These are phyloP conservation scores for Colletotrichum musicola DNA, from an alignment of 2,329 filamentous ascomycete species.

Conservation along the genomic window DNA sequence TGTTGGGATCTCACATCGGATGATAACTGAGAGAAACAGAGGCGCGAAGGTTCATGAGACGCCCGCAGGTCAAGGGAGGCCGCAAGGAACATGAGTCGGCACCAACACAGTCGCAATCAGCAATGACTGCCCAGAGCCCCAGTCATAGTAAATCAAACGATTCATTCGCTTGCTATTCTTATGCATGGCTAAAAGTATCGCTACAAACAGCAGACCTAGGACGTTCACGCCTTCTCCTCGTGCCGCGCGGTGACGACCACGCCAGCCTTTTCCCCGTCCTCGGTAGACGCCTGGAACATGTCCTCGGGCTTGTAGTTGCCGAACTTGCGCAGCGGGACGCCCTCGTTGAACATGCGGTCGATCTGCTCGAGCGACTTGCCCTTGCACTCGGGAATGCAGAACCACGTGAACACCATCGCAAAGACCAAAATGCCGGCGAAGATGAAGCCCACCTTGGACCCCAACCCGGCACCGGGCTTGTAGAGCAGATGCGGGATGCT, in stretches of 20 bases:
- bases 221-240: conserved; percentile 24
- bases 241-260: conserved; percentile 11
- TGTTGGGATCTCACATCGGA: no score
- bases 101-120: no score
- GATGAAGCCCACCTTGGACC: conserved; percentile 40
- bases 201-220: no score
- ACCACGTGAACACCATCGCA: conserved; percentile 39
- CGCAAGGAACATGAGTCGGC: no score
- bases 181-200: background rate
- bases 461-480: conserved; percentile 35
- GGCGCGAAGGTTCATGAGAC: no score
- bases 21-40: no score
- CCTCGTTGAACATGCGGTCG: conserved; percentile 42
- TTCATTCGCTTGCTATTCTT: no score
- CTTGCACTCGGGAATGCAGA: conserved; percentile 43
- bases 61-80: no score
- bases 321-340: conserved; percentile 40
- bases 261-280: conserved; percentile 19
- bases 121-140: no score
- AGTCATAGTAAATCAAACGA: no score
- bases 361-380: conserved; percentile 44
- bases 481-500: conserved; percentile 40
- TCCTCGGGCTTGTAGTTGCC: conserved; percentile 27
- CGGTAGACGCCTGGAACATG: conserved; percentile 2
- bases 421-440: conserved; percentile 39